Conservation (phyloP, 129 eudicot species). For the Ambrosia artemisiifolia region DNA sequence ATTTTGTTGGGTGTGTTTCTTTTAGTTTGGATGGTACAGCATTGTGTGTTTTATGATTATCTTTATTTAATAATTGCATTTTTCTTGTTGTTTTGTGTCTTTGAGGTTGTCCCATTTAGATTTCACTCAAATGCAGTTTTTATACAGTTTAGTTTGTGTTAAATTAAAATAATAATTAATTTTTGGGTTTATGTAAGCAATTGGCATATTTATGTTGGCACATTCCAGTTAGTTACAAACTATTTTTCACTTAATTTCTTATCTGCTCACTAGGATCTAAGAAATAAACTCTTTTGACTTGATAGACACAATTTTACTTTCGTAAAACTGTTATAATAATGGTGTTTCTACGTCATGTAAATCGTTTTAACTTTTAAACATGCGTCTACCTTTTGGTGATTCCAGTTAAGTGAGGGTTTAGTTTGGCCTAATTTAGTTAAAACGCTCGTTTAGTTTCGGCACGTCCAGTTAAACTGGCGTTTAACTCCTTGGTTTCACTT, state of each 20-base stretch:
- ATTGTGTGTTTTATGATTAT: background rate
- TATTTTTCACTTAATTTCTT: background rate
- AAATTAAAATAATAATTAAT: background rate
- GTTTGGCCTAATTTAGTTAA: no score
- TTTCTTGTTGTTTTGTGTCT: background rate
- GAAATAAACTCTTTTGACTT: background rate
- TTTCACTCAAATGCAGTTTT: background rate
- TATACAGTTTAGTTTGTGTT: background rate
- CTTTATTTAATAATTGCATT: background rate
- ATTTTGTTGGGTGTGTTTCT: conserved; percentile 1
- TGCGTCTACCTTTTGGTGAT: no score
- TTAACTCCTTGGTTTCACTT: no score
- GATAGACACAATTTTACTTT: background rate
- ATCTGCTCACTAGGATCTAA: no score
- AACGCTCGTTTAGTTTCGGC: background rate
- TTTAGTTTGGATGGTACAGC: background rate
- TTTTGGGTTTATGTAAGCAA: background rate
- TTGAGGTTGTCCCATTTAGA: background rate
- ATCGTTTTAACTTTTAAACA: no score
- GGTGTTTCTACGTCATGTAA: no score
- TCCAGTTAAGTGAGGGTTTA: no score
- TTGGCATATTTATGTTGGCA: background rate
- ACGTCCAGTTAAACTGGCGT: no score
- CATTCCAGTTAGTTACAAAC: background rate
- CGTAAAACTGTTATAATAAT: background rate